Base-by-base conservation (phyloP, 495 filamentous ascomycete genomes). In the Hypoxylon subgilvum region DNA sequence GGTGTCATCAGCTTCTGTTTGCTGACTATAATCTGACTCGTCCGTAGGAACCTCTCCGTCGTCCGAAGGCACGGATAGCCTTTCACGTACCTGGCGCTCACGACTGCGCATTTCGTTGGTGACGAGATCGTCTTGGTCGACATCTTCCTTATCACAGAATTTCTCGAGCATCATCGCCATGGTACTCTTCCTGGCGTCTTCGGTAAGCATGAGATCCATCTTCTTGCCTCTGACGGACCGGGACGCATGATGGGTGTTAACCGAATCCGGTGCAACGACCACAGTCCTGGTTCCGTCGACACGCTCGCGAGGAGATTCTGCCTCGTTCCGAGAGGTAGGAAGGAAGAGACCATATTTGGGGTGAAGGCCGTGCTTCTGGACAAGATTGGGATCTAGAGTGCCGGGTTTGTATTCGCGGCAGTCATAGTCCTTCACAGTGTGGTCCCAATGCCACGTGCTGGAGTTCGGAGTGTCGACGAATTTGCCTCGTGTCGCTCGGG, bases 301-400 rank as follows among this genome's bases (percentile, higher is more conserved):
- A 25, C 34, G 51, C 4, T 65, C 64, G 12, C 35, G 61, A 2
- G 72, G 68, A 3, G 66, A 50, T 61, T 76, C 74, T 27, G 57
- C 52, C 28, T 72, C 60, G 47, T 79, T 79, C 38, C 49, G 46
- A 13, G 76, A 79, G 8, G 34, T 59, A 2, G 72, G 68, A 22
- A 79, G 38, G 40, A 72, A 65, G 23, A 80, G 41, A 28, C 78
- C 78, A 22, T 72, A 69, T 12, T 62, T 68, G 0, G 77, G 77
- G 35, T 80, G 78, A 7, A 80, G 50, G 10, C 51, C 61, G 58
- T 78, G 66, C 57, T 76, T 78, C 47, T 69, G 72, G 7, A 79
- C 56, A 13, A 76, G 48, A 1, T 63, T 66, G 16, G 71, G 54
- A 57, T 79, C 76, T n/a, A 80, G 57, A 13, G 75, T 72, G 14